These are phyloP conservation scores for Limonium bicolor DNA, from an alignment of 148 eudicot species.

Conservation along the genomic window DNA sequence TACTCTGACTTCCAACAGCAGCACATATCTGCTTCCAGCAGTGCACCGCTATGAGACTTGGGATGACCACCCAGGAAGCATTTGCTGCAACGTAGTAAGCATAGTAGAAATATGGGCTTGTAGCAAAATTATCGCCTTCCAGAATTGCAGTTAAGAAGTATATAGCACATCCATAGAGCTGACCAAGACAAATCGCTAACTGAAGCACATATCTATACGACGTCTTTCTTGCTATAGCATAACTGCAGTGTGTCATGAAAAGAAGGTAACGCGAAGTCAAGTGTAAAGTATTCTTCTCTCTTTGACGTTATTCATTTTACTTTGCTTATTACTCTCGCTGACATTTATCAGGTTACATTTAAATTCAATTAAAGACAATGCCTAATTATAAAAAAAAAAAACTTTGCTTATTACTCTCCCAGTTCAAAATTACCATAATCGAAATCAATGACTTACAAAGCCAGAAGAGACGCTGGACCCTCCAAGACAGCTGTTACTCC, in stretches of 20 bases:
- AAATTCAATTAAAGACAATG: neutral
- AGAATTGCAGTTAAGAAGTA: slow-evolving; percentile 61
- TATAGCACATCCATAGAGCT: slow-evolving; percentile 69
- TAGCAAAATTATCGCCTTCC: slow-evolving; percentile 70
- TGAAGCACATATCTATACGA: slow-evolving; percentile 73
- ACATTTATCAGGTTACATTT: too few relatives aligned
- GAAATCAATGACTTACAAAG: slow-evolving; percentile 82
- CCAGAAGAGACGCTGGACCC: slow-evolving; percentile 82
- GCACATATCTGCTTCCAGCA: slow-evolving; percentile 84
- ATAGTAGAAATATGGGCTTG: slow-evolving; percentile 35
- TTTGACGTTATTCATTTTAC: too few relatives aligned
- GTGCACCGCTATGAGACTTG: slow-evolving; percentile 37
- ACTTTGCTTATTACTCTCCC: too few relatives aligned
- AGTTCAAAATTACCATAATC: too few relatives aligned
- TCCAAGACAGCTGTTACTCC: slow-evolving; percentile 62
- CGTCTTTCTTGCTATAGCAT: slow-evolving; percentile 65
- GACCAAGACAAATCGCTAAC: slow-evolving; percentile 58
- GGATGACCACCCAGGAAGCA: slow-evolving; percentile 60
- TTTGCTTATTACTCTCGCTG: too few relatives aligned
- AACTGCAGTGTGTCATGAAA: slow-evolving; percentile 29
- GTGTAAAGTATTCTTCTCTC: too few relatives aligned
- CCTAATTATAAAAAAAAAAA: neutral
- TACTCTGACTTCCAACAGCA: slow-evolving; percentile 21
- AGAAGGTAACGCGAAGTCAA: neutral
- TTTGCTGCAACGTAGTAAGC: slow-evolving; percentile 61